These are phyloP conservation scores for Arbutus unedo DNA, from an alignment of 148 eudicot genomes.

Conservation along the genomic window DNA sequence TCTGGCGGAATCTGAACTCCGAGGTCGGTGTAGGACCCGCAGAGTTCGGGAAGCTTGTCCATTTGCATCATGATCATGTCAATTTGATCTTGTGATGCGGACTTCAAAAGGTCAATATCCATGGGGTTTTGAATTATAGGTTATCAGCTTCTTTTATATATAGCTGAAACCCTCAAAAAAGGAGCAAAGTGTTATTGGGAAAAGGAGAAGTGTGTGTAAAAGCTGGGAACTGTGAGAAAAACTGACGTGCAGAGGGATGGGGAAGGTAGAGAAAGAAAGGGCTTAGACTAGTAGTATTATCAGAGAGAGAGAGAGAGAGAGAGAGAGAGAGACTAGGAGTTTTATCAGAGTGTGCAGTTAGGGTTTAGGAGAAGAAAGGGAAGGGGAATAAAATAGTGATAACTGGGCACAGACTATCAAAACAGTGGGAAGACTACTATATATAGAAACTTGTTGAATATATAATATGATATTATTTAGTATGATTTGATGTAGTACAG, in stretches of 20 bases:
- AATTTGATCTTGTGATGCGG: slow-evolving; percentile 14
- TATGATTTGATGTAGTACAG: slow-evolving; percentile 28
- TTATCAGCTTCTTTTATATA: slow-evolving; percentile 8
- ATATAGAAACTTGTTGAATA: slow-evolving; percentile 42
- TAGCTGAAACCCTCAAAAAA: slow-evolving; percentile 10
- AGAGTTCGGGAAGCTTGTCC: slow-evolving; percentile 28
- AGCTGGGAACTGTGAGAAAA: slow-evolving; percentile 24
- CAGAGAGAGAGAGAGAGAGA: slow-evolving; percentile 20
- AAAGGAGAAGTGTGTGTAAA: slow-evolving; percentile 21
- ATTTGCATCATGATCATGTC: slow-evolving; percentile 28
- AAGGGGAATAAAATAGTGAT: slow-evolving; percentile 28
- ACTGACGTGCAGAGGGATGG: slow-evolving; percentile 51
- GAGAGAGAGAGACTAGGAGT: slow-evolving; percentile 33
- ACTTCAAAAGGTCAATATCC: slow-evolving; percentile 22
- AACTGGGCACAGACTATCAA: slow-evolving; percentile 43
- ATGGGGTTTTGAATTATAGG: slow-evolving; percentile 1
- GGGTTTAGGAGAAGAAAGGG: slow-evolving; percentile 14
- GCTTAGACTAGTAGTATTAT: slow-evolving; percentile 44
- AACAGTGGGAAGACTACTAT: slow-evolving; percentile 27
- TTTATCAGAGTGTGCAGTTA: slow-evolving; percentile 30
- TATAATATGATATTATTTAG: slow-evolving; percentile 21
- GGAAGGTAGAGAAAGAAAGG: slow-evolving; percentile 40
- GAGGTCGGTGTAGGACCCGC: slow-evolving; percentile 12
- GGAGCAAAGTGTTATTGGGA: slow-evolving; percentile 19
- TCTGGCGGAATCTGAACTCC: slow-evolving; percentile 16